Conservation (phyloP, 1,284 basidiomycete species). For the Takashimella koratensis region DNA sequence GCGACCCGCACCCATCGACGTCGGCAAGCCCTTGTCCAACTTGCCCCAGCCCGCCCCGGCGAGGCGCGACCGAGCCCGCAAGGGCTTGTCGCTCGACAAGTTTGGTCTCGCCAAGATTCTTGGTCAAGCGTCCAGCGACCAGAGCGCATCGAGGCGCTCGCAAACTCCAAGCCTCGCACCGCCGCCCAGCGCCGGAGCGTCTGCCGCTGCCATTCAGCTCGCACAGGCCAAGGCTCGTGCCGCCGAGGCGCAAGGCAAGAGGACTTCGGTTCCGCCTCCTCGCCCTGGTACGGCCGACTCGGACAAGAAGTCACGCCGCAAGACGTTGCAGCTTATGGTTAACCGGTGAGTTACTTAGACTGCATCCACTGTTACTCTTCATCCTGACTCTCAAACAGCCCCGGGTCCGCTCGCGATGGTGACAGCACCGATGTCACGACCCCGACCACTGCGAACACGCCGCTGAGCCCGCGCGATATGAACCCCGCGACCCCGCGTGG, state of each 20-base stretch:
- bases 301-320: conserved; percentile 37
- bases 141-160: not conserved
- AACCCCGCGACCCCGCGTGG: conserved; percentile 10
- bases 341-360: not conserved
- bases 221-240: conserved; percentile 7
- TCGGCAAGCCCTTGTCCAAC: not conserved
- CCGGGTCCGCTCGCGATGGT: not conserved
- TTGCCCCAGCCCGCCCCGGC: conserved; percentile 23
- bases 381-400: not conserved
- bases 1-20: not conserved
- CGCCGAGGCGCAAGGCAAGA: conserved; percentile 7
- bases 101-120: conserved; percentile 68
- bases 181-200: conserved; percentile 16
- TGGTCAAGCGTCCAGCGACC: conserved; percentile 16
- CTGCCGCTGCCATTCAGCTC: conserved; percentile 13
- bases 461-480: conserved; percentile 21
- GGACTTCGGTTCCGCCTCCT: conserved; percentile 7
- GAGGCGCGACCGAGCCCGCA: conserved; percentile 54
- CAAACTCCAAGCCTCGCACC: conserved; percentile 4
- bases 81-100: conserved; percentile 67
- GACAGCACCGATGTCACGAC: not conserved
- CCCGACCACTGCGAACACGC: conserved; percentile 18
- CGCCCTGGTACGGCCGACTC: conserved; percentile 13
- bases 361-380: not conserved
- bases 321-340: conserved; percentile 35